Percentiles rank a stretch among this genome's conserved stretches.
Conservation (phyloP, 2,329 filamentous ascomycete genomes). For the Beauveria scarabaeidicola region DNA sequence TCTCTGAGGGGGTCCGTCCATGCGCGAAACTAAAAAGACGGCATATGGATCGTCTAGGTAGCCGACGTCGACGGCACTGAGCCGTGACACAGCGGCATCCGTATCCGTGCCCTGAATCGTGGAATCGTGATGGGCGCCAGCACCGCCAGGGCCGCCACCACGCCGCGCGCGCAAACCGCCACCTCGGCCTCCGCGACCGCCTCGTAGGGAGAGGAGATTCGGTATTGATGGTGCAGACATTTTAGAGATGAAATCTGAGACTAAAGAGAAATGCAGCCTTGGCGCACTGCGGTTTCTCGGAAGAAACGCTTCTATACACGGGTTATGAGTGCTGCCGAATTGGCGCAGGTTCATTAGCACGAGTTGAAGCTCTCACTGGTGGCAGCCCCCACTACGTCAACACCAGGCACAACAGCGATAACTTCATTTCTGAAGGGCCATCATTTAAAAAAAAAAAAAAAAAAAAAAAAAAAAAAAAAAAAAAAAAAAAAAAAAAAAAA, state of each 20-base stretch:
- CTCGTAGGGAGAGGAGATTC: constrained; percentile 57
- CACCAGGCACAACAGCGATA: no score
- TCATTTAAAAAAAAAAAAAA: no score
- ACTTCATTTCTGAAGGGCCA: no score
- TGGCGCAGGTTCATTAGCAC: no score
- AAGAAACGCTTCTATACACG: no score
- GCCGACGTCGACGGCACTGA: constrained; percentile 79
- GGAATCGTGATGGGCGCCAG: constrained; percentile 49
- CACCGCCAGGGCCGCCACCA: constrained; percentile 22
- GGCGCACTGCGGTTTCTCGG: no score
- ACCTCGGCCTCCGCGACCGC: constrained; percentile 33
- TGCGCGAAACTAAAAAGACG: constrained; percentile 51
- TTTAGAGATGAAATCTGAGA: neutral
- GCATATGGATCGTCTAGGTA: constrained; percentile 82
- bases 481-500: no score
- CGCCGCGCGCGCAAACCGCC: constrained; percentile 25
- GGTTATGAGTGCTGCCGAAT: no score
- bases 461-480: no score
- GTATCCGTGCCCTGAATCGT: constrained; percentile 83
- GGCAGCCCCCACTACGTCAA: no score
- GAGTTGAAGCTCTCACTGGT: no score
- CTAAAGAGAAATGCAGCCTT: no score
- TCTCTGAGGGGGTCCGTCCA: constrained; percentile 42
- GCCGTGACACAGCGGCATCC: constrained; percentile 79
- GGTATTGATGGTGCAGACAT: constrained; percentile 73